Evolutionary conservation across 257 asterid genomes (phyloP), one percentile per base, ranked within the genome.

Genomic region (Henckelia pumila): DNA sequence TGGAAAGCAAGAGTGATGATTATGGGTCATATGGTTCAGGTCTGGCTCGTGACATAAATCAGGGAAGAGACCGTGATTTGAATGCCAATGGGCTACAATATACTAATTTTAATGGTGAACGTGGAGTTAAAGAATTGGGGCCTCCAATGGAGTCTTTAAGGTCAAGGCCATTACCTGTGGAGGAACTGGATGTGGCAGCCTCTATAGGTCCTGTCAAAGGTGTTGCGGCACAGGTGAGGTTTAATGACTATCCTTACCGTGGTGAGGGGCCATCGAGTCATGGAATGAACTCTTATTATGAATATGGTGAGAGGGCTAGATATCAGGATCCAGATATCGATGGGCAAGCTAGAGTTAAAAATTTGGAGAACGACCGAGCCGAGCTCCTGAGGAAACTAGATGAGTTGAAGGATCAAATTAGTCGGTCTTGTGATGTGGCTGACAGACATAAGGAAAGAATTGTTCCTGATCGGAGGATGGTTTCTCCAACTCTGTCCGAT

Each of bases 381-480:
- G 97, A 90, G 77, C 92, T 93, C 61, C 74, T 93, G 6, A 83
- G 82, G 73, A 93, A 80, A 79, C 95, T 93, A 9, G 96, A 88
- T 56, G 95, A 88, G 64, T 77, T 93, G 76, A 83, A 85, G 59
- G 87, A 86, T 74, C 93, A 89, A 67, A 80, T 93, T 52, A 82
- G 84, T 21, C 77, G 85, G 53, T 85, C 95, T 33, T 79, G 91
- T 79, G 90, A 90, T 26, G 68, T 81, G 61, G 63, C 75, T 0
- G 92, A 84, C 52, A 83, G 79, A 55, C 82, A 87, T 3, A 78
- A 75, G 76, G 93, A 87, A 47, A 80, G 79, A 63, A 63, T 72
- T 23, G 77, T 61, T 49, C 65, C 68, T 56, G 81, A 85, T 24
- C 68, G 63, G 49, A 72, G 73, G 74, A 70, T 73, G 66, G 65